Base-by-base conservation (phyloP, 2,329 filamentous ascomycete genomes). In the Alternaria novae-zelandiae region DNA sequence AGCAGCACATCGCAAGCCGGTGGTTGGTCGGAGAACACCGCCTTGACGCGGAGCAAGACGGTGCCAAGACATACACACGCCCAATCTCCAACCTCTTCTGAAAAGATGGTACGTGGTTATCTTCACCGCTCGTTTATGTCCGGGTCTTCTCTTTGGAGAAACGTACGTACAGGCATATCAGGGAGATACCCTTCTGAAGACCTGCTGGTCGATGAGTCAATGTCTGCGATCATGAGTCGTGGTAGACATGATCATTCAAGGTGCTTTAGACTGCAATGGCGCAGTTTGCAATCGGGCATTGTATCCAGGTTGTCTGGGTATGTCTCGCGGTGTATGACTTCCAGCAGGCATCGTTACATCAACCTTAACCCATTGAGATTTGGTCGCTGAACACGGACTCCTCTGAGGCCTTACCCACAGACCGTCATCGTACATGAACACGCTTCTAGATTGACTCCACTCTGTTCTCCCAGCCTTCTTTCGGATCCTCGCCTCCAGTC, bases 381-480 rank as follows among this genome's bases (percentile, higher is more conserved):
- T 53, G 17, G 30, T 53, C 13, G 49, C 12, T 53, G 30, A 21
- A 23, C 20, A 36, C 26, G 28, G 25, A 25, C 36, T 26, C 49
- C 21, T 28, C 26, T 25, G 26, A 30, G n/a, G 15, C 44, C 57
- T 46, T 50, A 54, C 41, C 57, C 41, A 54, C 47, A 59, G n/a
- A 23, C 30, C 21, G 57, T 32, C 57, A 59, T 59, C 25, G 57
- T 46, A 54, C 57, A 59, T 54, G 23, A 54, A 47, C 44, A 50
- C 21, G 28, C 49, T 54, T 54, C 49, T 54, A 47, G 49, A 53
- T 53, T 53, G 49, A 32, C 49, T 59, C 17, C 36, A 59, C 49
- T 30, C 36, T 41, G 13, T 10, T 15, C 26, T 41, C 43, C 49
- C 26, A 58, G 17, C 41, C 47, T 49, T 25, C 6, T 49, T 30